These are phyloP conservation scores for Dipteronia sinensis DNA, from an alignment of 345 rosid genomes.

Conservation along the genomic window DNA sequence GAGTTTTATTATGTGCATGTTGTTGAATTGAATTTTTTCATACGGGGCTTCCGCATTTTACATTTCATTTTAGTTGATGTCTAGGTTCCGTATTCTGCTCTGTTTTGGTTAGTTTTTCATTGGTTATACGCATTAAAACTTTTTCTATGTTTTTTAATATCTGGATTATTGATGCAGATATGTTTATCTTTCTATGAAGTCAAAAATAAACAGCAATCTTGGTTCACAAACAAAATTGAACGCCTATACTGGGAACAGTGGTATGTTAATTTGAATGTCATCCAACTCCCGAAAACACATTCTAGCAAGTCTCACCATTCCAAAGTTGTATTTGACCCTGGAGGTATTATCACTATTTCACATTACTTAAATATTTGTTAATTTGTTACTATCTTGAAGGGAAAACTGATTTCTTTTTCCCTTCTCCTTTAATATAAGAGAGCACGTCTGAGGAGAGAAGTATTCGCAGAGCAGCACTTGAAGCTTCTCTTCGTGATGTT, in stretches of 20 bases:
- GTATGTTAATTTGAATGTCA: slow-evolving; percentile 84
- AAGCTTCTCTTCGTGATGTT: slow-evolving; percentile 79
- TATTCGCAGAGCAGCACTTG: slow-evolving; percentile 69
- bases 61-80: background rate
- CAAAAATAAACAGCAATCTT: slow-evolving; percentile 78
- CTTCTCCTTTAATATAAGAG: slow-evolving; percentile 38
- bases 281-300: slow-evolving; percentile 59
- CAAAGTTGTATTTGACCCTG: slow-evolving; percentile 63
- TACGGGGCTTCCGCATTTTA: background rate
- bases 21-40: background rate
- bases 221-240: slow-evolving; percentile 82
- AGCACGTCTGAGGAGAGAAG: slow-evolving; percentile 60
- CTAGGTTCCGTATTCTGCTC: slow-evolving; percentile 1
- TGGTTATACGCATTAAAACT: background rate
- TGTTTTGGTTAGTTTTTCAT: background rate
- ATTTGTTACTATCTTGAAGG: background rate
- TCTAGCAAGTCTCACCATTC: slow-evolving; percentile 62
- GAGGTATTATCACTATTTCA: slow-evolving; percentile 46
- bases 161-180: slow-evolving; percentile 49
- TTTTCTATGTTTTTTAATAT: slow-evolving; percentile 7
- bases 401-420: slow-evolving; percentile 7
- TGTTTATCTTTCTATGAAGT: slow-evolving; percentile 91
- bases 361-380: background rate
- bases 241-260: slow-evolving; percentile 86
- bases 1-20: background rate